Evolutionary conservation across 371 early-diverging fungal species (phyloP), one percentile per base, ranked within the genome.

Genomic region (Mortierella sp.): DNA sequence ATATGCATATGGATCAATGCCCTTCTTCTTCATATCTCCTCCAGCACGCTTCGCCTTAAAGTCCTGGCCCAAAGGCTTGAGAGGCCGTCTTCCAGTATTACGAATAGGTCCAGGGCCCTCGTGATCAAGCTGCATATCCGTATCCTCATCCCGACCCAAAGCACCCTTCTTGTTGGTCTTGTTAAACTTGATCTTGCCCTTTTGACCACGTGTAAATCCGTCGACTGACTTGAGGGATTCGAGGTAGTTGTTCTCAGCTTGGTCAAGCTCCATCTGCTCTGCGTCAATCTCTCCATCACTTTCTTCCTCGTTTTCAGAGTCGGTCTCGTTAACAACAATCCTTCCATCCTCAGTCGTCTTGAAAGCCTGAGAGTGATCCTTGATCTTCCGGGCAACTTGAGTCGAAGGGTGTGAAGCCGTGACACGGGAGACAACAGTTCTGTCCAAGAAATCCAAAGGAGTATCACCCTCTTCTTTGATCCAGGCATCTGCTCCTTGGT

Each of bases 1-100:
- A 83, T 98, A 98, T n/a, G 97, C 96, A 79, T 89, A 97, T 47
- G 99, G 99, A 83, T 98, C 97, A 7, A 94, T 87, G 73, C 90
- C 90, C 44, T 93, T 94, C 72, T 89, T 87, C 86, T 96, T 96
- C 67, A 97, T 90, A 88, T 98, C 99, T 72, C 98, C 98, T 43
- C 88, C 84, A n/a, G 97, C 98, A 81, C 90, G 88, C 91, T 92
- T 89, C 37, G 90, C 75, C 61, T 81, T 83, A 84, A 86, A 90
- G 65, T 88, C 91, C 55, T 83, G 77, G 9, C 92, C 91, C 23
- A 83, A 57, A 6, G 68, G 30, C 26, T 75, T 83, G 65, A 55
- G 26, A 7, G 60, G 29, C 14, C 64, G 46, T 64, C 66, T 60
- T 23, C 68, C 62, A 64, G 67, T 62, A 44, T 75, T 68, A 9